Conservation (phyloP, 441 rosid genomes). For the Isatis lusitanica region DNA sequence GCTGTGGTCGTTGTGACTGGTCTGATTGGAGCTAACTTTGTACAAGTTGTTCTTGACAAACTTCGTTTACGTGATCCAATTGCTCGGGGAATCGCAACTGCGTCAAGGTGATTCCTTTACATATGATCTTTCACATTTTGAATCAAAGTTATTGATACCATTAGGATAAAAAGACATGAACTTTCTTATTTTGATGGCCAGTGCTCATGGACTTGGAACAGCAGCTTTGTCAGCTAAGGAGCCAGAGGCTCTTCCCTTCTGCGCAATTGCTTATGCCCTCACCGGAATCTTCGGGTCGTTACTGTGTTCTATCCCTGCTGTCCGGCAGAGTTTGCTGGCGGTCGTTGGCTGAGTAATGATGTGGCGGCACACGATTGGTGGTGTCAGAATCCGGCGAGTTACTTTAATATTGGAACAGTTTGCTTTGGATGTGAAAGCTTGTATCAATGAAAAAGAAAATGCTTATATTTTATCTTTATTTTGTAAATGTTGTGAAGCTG, state of each 20-base stretch:
- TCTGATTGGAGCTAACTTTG: conserved; percentile 87
- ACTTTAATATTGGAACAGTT: background rate
- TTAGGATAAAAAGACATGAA: background rate
- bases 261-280: conserved; percentile 95
- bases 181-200: conserved; percentile 24
- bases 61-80: conserved; percentile 76
- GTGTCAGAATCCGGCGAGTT: background rate
- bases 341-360: conserved; percentile 51
- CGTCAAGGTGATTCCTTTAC: conserved; percentile 64
- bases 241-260: conserved; percentile 96
- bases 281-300: conserved; percentile 91
- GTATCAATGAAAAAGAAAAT: background rate
- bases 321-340: conserved; percentile 80
- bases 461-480: background rate
- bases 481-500: conserved; percentile 21
- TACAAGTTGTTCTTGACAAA: conserved; percentile 77
- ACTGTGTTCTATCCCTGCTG: conserved; percentile 79
- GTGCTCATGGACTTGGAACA: conserved; percentile 98
- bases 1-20: conserved; percentile 94
- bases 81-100: conserved; percentile 93
- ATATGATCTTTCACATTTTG: background rate
- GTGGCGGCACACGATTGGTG: conserved; percentile 1
- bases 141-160: background rate
- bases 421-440: conserved; percentile 3
- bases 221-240: conserved; percentile 96